These are phyloP conservation scores for Leccinum sublutescens DNA, from an alignment of 768 basidiomycete genomes.

Conservation along the genomic window DNA sequence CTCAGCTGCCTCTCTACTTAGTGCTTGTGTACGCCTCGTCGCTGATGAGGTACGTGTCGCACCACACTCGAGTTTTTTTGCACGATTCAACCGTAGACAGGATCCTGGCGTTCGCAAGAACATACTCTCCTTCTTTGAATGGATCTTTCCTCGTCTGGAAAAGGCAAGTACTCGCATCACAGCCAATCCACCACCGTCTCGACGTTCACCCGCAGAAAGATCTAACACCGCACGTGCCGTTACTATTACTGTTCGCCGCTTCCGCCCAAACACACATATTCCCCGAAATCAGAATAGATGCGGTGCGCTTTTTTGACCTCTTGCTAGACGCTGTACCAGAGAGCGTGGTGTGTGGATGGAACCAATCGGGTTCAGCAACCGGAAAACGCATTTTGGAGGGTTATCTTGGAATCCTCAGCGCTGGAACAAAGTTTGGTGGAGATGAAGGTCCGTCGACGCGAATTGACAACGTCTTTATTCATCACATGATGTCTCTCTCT, in stretches of 20 bases:
- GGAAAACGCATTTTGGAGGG: slow-evolving; percentile 72
- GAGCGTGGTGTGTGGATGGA: slow-evolving; percentile 68
- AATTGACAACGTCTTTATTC: neutral
- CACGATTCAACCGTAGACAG: slow-evolving; percentile 38
- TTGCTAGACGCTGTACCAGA: slow-evolving; percentile 70
- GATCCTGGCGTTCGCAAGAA: slow-evolving; percentile 78
- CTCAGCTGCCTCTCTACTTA: slow-evolving; percentile 54
- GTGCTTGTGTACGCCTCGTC: slow-evolving; percentile 66
- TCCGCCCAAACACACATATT: slow-evolving; percentile 95
- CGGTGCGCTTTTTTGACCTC: slow-evolving; percentile 74
- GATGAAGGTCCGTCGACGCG: slow-evolving; percentile 43
- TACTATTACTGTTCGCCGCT: slow-evolving; percentile 79
- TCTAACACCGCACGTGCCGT: slow-evolving; percentile 72
- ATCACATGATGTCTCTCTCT: neutral
- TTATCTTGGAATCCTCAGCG: slow-evolving; percentile 75
- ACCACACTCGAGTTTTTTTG: neutral
- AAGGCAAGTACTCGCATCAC: slow-evolving; percentile 38
- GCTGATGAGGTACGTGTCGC: slow-evolving; percentile 67
- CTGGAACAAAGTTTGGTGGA: slow-evolving; percentile 60
- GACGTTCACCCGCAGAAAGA: slow-evolving; percentile 48
- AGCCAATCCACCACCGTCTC: neutral
- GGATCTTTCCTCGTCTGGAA: slow-evolving; percentile 68
- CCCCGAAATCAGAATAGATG: slow-evolving; percentile 91
- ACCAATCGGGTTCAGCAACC: slow-evolving; percentile 46
- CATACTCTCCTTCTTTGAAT: slow-evolving; percentile 63